phyloP scores from a whole-genome alignment of 805 yeast species.

The Monosporozyma servazzii region DNA sequence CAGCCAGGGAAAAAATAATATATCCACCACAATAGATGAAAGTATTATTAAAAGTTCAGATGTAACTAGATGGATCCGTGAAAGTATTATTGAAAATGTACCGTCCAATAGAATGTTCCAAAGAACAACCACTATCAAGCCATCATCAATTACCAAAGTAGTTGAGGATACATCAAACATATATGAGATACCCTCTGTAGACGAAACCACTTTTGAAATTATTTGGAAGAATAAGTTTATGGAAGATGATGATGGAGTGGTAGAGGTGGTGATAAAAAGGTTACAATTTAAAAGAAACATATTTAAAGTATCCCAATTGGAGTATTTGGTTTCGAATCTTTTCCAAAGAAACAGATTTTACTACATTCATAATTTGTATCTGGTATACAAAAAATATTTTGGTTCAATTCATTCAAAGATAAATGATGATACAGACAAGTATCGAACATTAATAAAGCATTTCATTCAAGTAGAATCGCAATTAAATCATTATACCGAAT shows the following conservation, averaged over 20 bases:
- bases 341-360: slow-evolving; percentile 6
- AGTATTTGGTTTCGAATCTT: slow-evolving; percentile 10
- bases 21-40: background rate
- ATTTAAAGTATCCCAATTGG: slow-evolving; percentile 15
- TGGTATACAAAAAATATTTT: slow-evolving; percentile 7
- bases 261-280: slow-evolving; percentile 7
- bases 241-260: slow-evolving; percentile 8
- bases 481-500: slow-evolving; percentile 14
- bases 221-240: slow-evolving; percentile 16
- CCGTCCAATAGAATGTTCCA: background rate
- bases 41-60: slow-evolving; percentile 1
- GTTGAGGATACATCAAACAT: background rate
- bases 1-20: background rate
- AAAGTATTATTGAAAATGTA: slow-evolving; percentile 7
- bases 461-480: slow-evolving; percentile 14
- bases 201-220: slow-evolving; percentile 6
- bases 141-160: background rate
- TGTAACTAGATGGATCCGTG: slow-evolving; percentile 6
- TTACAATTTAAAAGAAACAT: slow-evolving; percentile 5
- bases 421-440: background rate
- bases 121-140: background rate
- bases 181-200: slow-evolving; percentile 7
- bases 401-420: slow-evolving; percentile 1
- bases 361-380: slow-evolving; percentile 19
- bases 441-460: slow-evolving; percentile 9